phyloP scores from a whole-genome alignment of 257 asterid species.

The Gentiana dahurica region DNA sequence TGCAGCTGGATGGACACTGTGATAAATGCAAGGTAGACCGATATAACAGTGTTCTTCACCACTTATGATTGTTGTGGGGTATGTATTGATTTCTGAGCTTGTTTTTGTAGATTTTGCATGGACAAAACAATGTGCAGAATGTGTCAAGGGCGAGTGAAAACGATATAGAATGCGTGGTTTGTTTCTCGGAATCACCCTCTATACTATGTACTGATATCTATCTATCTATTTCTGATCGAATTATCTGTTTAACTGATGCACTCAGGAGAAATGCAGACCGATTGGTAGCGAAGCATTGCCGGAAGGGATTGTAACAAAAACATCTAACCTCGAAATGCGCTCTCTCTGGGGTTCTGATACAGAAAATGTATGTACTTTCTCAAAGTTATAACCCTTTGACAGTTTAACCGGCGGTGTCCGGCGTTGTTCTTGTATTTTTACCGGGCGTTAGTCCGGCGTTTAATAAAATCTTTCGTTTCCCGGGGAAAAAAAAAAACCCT shows the following conservation, averaged over 20 bases:
- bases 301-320: slow-evolving; percentile 49
- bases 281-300: slow-evolving; percentile 69
- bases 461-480: too few relatives aligned
- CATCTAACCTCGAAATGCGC: slow-evolving; percentile 63
- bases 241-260: background rate
- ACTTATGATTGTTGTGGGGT: background rate
- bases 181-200: slow-evolving; percentile 8
- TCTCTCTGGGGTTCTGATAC: slow-evolving; percentile 48
- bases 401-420: too few relatives aligned
- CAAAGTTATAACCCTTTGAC: too few relatives aligned
- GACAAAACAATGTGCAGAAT: slow-evolving; percentile 8
- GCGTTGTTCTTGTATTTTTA: too few relatives aligned
- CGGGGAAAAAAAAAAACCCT: too few relatives aligned
- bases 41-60: background rate
- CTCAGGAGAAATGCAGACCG: slow-evolving; percentile 54
- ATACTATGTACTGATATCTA: background rate
- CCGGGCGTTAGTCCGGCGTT: too few relatives aligned
- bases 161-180: slow-evolving; percentile 45
- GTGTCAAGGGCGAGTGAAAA: slow-evolving; percentile 9
- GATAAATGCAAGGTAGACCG: slow-evolving; percentile 28
- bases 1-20: slow-evolving; percentile 8
- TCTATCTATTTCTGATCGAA: slow-evolving; percentile 1
- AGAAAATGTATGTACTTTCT: slow-evolving; percentile 21
- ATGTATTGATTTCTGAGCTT: slow-evolving; percentile 5
- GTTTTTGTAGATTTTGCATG: slow-evolving; percentile 19